These are phyloP conservation scores for Nevesoporus exiguus DNA, from an alignment of 768 basidiomycete genomes.

Conservation along the genomic window DNA sequence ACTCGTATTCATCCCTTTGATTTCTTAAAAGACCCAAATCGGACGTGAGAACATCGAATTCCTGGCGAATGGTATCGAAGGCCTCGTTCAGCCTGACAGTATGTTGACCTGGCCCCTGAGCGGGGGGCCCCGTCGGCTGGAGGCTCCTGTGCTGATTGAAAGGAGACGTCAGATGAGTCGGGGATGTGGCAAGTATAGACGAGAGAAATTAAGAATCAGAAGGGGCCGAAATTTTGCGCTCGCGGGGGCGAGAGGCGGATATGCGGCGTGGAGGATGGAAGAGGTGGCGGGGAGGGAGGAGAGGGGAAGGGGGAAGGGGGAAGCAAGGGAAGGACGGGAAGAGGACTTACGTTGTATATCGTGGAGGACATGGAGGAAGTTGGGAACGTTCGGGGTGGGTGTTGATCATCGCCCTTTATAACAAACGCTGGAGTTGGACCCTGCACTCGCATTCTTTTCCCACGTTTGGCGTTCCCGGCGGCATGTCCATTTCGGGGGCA, in stretches of 20 bases:
- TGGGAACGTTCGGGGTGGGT: constrained; percentile 37
- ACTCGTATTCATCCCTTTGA: constrained; percentile 88
- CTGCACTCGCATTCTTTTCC: constrained; percentile 33
- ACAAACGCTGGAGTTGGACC: constrained; percentile 33
- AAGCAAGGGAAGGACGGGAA: neutral
- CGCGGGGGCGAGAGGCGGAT: constrained; percentile 1
- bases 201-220: constrained; percentile 2
- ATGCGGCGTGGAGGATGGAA: neutral
- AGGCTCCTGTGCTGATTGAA: constrained; percentile 47
- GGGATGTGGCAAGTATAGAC: neutral
- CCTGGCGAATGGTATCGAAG: constrained; percentile 76
- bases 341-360: constrained; percentile 36
- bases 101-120: constrained; percentile 41
- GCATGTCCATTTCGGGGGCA: constrained; percentile 27
- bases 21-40: constrained; percentile 66
- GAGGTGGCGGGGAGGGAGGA: neutral
- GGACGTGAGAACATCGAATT: constrained; percentile 72
- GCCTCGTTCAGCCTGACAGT: constrained; percentile 62
- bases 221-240: constrained; percentile 26
- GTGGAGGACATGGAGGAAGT: constrained; percentile 37
- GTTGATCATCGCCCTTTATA: constrained; percentile 41
- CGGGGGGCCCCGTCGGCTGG: constrained; percentile 48
- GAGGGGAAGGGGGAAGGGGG: neutral
- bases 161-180: constrained; percentile 16
- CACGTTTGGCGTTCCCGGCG: constrained; percentile 36